A percentile compares a stretch with the other conserved stretches of the same genome.
Conservation (phyloP, 176 grass and related monocot genomes). For the Cocos nucifera region DNA sequence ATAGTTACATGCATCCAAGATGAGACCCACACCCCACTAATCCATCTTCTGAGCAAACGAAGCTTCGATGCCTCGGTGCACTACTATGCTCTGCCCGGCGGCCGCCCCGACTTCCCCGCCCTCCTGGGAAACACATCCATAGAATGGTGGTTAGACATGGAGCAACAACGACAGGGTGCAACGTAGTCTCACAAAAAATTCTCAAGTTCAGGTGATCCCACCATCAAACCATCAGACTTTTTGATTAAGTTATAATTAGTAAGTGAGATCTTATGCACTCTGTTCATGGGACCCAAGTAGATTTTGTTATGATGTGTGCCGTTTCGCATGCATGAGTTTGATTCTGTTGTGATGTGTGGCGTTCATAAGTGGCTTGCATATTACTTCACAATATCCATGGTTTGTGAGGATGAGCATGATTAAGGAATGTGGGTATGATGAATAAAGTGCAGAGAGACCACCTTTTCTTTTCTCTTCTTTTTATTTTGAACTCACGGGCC, state of each 20-base stretch:
- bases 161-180: too few relatives aligned
- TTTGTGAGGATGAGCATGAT: constrained; percentile 2
- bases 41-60: too few relatives aligned
- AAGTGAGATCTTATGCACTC: too few relatives aligned
- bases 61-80: neutral
- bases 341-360: too few relatives aligned
- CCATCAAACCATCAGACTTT: neutral
- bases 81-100: constrained; percentile 27
- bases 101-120: constrained; percentile 36
- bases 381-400: neutral
- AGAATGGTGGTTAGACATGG: neutral
- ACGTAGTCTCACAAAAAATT: neutral
- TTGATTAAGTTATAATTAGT: neutral
- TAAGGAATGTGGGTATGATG: neutral
- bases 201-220: constrained; percentile 7
- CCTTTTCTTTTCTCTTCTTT: too few relatives aligned
- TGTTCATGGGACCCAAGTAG: too few relatives aligned
- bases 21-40: constrained; percentile 13
- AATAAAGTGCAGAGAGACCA: too few relatives aligned
- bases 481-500: too few relatives aligned
- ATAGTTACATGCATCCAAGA: constrained; percentile 22
- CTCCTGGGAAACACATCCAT: constrained; percentile 26
- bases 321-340: too few relatives aligned
- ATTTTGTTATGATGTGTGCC: too few relatives aligned
- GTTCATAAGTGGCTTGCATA: constrained; percentile 1